A percentile compares a stretch with the other conserved stretches of the same genome.
These are phyloP conservation scores for Dittrichia graveolens DNA, from an alignment of 129 eudicot genomes.

Conservation along the genomic window DNA sequence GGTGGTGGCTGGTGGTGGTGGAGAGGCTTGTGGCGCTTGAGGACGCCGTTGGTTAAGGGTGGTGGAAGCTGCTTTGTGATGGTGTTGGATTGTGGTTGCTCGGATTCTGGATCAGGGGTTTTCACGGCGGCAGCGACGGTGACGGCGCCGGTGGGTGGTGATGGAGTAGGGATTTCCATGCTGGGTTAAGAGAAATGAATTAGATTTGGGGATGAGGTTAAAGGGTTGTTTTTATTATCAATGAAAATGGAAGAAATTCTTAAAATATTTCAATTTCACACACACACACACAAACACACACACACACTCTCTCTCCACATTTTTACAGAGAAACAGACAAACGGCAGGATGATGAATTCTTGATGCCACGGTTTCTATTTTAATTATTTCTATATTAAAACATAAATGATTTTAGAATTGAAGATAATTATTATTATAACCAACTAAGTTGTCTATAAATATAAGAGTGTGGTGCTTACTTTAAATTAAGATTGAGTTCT, in stretches of 20 bases:
- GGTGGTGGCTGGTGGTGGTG: conserved; percentile 45
- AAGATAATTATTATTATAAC: too few relatives aligned
- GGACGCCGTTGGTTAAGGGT: conserved; percentile 58
- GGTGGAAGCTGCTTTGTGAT: conserved; percentile 33
- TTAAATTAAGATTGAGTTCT: too few relatives aligned
- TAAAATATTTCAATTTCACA: not conserved
- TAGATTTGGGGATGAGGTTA: conserved; percentile 37
- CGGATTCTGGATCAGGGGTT: conserved; percentile 65
- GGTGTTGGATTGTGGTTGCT: conserved; percentile 43
- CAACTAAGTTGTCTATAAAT: too few relatives aligned
- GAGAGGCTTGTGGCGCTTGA: conserved; percentile 59
- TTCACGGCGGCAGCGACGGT: conserved; percentile 41
- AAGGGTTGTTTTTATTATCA: conserved; percentile 37
- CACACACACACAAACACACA: too few relatives aligned
- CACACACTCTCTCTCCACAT: too few relatives aligned
- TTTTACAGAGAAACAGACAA: conserved; percentile 27
- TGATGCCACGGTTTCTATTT: not conserved
- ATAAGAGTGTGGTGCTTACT: too few relatives aligned
- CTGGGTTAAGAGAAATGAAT: conserved; percentile 40
- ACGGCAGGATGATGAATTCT: conserved; percentile 12
- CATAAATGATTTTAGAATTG: too few relatives aligned
- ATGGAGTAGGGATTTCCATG: conserved; percentile 35
- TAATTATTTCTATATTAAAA: not conserved
- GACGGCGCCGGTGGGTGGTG: conserved; percentile 22
- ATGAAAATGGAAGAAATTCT: conserved; percentile 33